Conservation (phyloP, 805 yeast genomes). For the Candida tibetensis region DNA sequence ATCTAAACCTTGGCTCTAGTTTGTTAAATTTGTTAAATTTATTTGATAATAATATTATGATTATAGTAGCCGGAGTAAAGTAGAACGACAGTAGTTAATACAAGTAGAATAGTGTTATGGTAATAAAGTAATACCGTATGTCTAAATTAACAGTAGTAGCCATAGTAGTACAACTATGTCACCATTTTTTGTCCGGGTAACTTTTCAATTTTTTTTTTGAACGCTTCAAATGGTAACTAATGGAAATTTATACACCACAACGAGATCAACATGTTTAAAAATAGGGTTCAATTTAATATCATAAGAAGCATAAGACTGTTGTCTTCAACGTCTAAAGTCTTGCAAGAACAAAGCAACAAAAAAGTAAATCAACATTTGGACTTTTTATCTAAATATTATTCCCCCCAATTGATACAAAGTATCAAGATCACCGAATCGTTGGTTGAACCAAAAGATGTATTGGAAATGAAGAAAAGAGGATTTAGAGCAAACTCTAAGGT, state of each 20-base stretch:
- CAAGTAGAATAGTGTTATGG: too few relatives aligned
- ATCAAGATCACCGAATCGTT: slow-evolving; percentile 77
- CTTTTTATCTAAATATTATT: slow-evolving; percentile 69
- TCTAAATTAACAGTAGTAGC: too few relatives aligned
- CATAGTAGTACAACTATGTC: too few relatives aligned
- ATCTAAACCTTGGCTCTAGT: too few relatives aligned
- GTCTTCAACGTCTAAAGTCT: slow-evolving; percentile 3
- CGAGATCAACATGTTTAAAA: slow-evolving; percentile 7
- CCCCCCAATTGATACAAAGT: slow-evolving; percentile 76
- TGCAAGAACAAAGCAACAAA: slow-evolving; percentile 7
- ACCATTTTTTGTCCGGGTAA: slow-evolving; percentile 10
- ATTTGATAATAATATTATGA: too few relatives aligned
- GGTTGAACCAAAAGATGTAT: slow-evolving; percentile 63
- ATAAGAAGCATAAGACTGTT: slow-evolving; percentile 2
- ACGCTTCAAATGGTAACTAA: too few relatives aligned
- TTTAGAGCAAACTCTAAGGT: slow-evolving; percentile 42
- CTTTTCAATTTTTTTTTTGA: slow-evolving; percentile 1
- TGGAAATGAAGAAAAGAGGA: slow-evolving; percentile 33
- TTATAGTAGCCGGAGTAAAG: too few relatives aligned
- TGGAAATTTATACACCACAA: too few relatives aligned
- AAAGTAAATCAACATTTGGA: slow-evolving; percentile 46
- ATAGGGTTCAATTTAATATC: background rate
- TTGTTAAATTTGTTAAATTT: too few relatives aligned
- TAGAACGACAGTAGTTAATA: too few relatives aligned
- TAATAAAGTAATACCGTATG: too few relatives aligned